Evolutionary conservation across 2,329 filamentous ascomycete genomes (phyloP), one percentile per base, ranked within the genome.

Genomic region (Trichoderma brevicompactum): DNA sequence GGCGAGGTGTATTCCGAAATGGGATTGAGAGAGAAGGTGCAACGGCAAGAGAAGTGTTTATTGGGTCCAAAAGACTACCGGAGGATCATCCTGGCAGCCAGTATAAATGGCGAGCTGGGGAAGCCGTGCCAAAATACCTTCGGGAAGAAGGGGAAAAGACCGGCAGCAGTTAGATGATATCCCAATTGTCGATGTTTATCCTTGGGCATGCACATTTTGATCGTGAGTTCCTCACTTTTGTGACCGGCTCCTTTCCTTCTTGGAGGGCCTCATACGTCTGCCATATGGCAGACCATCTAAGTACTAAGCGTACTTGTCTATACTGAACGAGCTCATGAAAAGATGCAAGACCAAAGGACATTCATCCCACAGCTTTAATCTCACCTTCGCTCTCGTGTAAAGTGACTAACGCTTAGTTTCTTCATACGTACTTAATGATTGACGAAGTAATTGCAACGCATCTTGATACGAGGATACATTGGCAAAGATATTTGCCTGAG

Each of bases 21-120:
- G 34, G 34, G 2, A 64, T 68, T 2, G 66, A 66, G 28, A 68
- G 66, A 34, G 66, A 68, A 23, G 66, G 66, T 0, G 66, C 58
- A 17, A 68, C 67, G 9, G 66, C 66, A 23, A 68, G 66, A 54
- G 67, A 68, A n/a, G 67, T 68, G 5, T 68, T 68, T 7, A 64
- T 68, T 36, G 64, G 66, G 6, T 66, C 67, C 3, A 68, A 54
- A 23, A 59, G 64, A 41, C 32, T 68, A 10, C 64, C 66, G 9
- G 64, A 68, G 28, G 67, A 68, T n/a, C 66, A 68, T 13, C 61
- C 61, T 1, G 67, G 66, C 15, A 68, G 67, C 23, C 59, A 23
- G 15, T 68, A 64, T 43, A 68, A 66, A 40, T 68, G 66, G 66
- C 52, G 53, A 36, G 53, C 64, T 53, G 66, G 66, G 12, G 62